Evolutionary conservation across 441 rosid species (phyloP).

Genomic region (Hypseocharis bilobata): DNA sequence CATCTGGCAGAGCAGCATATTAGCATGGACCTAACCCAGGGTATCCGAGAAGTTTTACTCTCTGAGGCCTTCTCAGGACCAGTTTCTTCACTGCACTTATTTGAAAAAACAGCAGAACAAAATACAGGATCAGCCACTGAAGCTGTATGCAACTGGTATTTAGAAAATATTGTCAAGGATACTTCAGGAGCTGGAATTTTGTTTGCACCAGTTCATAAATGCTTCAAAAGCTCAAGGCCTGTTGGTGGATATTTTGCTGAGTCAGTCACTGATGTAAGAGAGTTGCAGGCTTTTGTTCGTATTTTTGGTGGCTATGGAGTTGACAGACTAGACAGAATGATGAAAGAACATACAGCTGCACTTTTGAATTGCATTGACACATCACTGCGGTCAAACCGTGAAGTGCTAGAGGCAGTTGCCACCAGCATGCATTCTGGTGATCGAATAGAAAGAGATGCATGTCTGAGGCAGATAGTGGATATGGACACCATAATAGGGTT

Average conservation of each 20-base stretch:
- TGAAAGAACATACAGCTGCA: constrained; percentile 94
- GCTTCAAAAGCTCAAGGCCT: constrained; percentile 97
- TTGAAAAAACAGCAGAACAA: constrained; percentile 70
- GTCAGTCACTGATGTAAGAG: constrained; percentile 83
- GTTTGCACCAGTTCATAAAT: constrained; percentile 75
- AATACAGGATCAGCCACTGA: constrained; percentile 78
- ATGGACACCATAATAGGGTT: constrained; percentile 87
- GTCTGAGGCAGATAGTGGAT: constrained; percentile 75
- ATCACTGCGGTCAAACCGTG: constrained; percentile 78
- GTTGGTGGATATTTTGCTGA: constrained; percentile 99
- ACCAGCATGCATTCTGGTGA: constrained; percentile 94
- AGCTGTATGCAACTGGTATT: constrained; percentile 94
- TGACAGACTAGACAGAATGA: constrained; percentile 79
- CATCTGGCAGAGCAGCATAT: constrained; percentile 96
- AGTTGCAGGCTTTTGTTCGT: constrained; percentile 74
- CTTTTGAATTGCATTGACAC: constrained; percentile 93
- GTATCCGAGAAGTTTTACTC: constrained; percentile 79
- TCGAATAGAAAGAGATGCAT: constrained; percentile 70
- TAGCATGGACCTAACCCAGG: constrained; percentile 97
- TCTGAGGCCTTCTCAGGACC: constrained; percentile 89
- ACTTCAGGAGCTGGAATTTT: constrained; percentile 87
- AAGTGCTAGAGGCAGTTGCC: constrained; percentile 74
- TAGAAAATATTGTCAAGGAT: constrained; percentile 93
- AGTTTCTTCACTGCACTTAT: constrained; percentile 65
- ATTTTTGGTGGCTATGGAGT: constrained; percentile 94